A percentile compares a stretch with the other conserved stretches of the same genome.
Conservation (phyloP, 2,329 filamentous ascomycete genomes). For the Orbilia javanica region DNA sequence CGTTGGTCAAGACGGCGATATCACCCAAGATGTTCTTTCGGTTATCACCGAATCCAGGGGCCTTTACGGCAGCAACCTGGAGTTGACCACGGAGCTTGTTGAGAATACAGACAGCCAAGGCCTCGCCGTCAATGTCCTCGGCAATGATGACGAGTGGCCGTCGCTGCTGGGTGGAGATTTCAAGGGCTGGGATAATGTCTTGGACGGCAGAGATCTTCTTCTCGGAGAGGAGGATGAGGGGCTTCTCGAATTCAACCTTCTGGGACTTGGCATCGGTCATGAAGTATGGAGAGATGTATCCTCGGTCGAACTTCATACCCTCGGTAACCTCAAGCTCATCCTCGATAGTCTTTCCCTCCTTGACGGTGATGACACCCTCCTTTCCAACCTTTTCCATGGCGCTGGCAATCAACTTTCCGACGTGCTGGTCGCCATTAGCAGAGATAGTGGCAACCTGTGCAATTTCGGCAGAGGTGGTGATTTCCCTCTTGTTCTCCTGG, state of each 20-base stretch:
- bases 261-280: slow-evolving; percentile 99
- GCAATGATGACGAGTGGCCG: slow-evolving; percentile 98
- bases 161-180: slow-evolving; percentile 94
- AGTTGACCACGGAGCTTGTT: slow-evolving; percentile 99
- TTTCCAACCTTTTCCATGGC: slow-evolving; percentile 99
- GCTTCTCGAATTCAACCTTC: slow-evolving; percentile 99
- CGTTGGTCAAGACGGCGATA: slow-evolving; percentile 93
- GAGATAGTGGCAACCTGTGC: slow-evolving; percentile 98
- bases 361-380: slow-evolving; percentile 99
- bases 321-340: slow-evolving; percentile 99
- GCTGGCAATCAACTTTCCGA: slow-evolving; percentile 94
- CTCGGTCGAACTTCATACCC: slow-evolving; percentile 99
- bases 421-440: slow-evolving; percentile 95
- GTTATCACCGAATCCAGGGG: slow-evolving; percentile 99
- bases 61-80: slow-evolving; percentile 98
- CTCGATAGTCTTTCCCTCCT: slow-evolving; percentile 98
- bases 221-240: slow-evolving; percentile 96
- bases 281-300: slow-evolving; percentile 99
- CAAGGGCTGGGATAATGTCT: slow-evolving; percentile 97
- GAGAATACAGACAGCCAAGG: slow-evolving; percentile 97
- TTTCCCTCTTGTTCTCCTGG: slow-evolving; percentile 95
- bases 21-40: slow-evolving; percentile 99
- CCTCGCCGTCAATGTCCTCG: slow-evolving; percentile 98
- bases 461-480: slow-evolving; percentile 96
- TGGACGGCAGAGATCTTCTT: slow-evolving; percentile 99